A percentile compares a stretch with the other conserved stretches of the same genome.
Conservation (phyloP, 148 eudicot species). For the Dysphania ambrosioides region DNA sequence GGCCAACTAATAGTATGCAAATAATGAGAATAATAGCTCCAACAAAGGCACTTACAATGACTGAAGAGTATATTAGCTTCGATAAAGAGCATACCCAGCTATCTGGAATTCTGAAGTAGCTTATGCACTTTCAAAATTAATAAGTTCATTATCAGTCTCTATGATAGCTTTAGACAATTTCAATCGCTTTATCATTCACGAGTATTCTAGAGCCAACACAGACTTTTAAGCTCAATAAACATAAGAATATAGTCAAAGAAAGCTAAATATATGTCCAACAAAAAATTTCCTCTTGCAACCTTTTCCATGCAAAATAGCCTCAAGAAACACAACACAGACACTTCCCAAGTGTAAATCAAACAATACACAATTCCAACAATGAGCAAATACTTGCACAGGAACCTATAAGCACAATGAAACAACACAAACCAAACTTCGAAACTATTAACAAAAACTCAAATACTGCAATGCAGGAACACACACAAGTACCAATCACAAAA, state of each 20-base stretch:
- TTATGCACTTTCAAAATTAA: neutral
- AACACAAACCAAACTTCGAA: conserved; percentile 1
- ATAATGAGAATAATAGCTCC: neutral
- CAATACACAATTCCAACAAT: neutral
- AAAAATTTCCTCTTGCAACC: neutral
- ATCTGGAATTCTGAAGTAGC: neutral
- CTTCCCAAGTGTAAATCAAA: neutral
- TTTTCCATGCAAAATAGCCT: neutral
- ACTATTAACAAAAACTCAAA: neutral
- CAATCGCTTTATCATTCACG: neutral
- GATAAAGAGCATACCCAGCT: no score
- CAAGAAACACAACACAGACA: neutral
- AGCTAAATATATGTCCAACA: neutral
- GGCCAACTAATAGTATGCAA: neutral
- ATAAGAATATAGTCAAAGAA: neutral
- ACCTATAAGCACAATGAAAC: neutral
- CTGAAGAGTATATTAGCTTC: no score
- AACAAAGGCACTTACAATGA: neutral
- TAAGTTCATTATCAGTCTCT: neutral
- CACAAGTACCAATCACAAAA: neutral
- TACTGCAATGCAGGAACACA: neutral
- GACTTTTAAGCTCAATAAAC: neutral
- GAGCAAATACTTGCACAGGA: neutral
- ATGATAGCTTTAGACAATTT: neutral
- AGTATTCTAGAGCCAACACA: neutral